Base-by-base conservation (phyloP, 352 stramenopile genomes). In the Phytophthora kernoviae region DNA sequence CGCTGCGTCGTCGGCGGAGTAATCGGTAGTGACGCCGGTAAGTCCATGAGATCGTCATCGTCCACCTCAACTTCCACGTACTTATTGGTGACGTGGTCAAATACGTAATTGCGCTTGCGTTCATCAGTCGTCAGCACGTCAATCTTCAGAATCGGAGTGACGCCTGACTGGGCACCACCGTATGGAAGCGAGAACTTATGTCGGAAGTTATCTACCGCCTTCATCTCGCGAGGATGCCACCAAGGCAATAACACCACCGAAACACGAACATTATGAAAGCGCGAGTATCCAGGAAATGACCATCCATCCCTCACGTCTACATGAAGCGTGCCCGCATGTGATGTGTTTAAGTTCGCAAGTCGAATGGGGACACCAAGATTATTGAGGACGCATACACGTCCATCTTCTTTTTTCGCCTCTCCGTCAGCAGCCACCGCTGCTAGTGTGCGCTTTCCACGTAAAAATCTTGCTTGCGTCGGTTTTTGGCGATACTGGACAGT, bases 321-420 rank as follows among this genome's bases (percentile, higher is more conserved):
- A 42, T 87, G 78, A 33, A 96, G 64, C 3, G 77, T 91, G 11
- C 88, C 88, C 18, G 86, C 73, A 18, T 90, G 81, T 2, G 87
- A 95, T 1, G 88, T 96, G 45, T 95, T 95, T 17, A 96, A 60
- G 54, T 96, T 95, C 4, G 88, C 88, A 12, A 96, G 76, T 5
- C 87, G 86, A 70, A 96, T 95, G 3, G 88, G 84, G 36, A 94
- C 87, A 30, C 87, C 87, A 2, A 96, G 72, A 46, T 94, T 96
- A 58, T 96, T 96, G 6, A 94, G 69, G n/a, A 96, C 87, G 42
- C 81, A 93, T 9, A 96, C 87, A 27, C 87, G 79, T 1, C 86
- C 86, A 40, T 93, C 79, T 46, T 93, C 86, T 59, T 94, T 92
- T 66, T 87, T 93, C n/a, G 4, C 84, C 60, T 93, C 83, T 1